Conservation (phyloP, 768 basidiomycete genomes). For the Filobasidium floriforme region DNA sequence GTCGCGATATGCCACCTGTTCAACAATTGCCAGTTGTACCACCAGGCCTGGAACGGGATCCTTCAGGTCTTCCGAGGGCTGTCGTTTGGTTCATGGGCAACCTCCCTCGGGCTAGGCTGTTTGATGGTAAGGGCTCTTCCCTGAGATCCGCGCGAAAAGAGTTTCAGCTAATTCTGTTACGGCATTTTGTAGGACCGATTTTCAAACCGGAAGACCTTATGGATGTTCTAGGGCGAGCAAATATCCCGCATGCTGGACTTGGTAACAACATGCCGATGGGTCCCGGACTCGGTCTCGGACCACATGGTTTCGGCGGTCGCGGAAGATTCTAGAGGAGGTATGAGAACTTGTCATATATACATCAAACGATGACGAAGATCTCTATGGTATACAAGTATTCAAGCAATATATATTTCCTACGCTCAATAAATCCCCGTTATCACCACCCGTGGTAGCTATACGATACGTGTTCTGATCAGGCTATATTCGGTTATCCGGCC, state of each 20-base stretch:
- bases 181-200: slow-evolving; percentile 60
- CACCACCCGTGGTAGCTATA: too few species aligned
- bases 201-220: slow-evolving; percentile 86
- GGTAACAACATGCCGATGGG: background rate
- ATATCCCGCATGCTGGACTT: slow-evolving; percentile 52
- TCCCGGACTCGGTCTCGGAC: background rate
- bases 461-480: too few species aligned
- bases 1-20: slow-evolving; percentile 32
- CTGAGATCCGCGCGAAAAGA: background rate
- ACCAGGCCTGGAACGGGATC: slow-evolving; percentile 48
- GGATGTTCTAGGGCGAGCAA: slow-evolving; percentile 70
- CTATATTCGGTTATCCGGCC: too few species aligned
- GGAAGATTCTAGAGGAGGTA: background rate
- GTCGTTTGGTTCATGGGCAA: slow-evolving; percentile 77
- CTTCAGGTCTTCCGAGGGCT: slow-evolving; percentile 46
- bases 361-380: background rate
- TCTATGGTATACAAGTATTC: too few species aligned
- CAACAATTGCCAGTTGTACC: slow-evolving; percentile 32
- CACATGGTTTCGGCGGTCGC: background rate
- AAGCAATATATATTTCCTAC: too few species aligned
- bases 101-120: slow-evolving; percentile 62
- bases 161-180: too few species aligned
- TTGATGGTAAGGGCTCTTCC: slow-evolving; percentile 62
- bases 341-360: background rate
- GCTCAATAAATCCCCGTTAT: too few species aligned